Evolutionary conservation across 2,329 filamentous ascomycete genomes (phyloP).

Genomic region (Colletotrichum eleusines): DNA sequence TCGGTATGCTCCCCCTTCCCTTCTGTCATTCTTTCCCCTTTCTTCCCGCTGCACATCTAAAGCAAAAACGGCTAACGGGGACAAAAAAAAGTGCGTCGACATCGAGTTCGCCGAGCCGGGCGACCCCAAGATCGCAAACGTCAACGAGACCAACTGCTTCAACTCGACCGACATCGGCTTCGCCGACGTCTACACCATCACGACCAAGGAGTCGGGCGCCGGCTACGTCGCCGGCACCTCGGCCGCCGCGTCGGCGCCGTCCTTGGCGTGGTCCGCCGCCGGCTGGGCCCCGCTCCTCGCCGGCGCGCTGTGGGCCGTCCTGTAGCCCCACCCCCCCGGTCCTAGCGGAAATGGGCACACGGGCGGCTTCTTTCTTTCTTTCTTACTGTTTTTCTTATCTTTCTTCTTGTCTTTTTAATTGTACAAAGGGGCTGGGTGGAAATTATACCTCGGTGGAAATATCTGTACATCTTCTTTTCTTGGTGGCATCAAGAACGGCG

Average conservation of each 20-base stretch:
- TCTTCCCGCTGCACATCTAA: too few species aligned
- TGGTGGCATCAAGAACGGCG: conserved; percentile 42
- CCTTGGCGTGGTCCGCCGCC: conserved; percentile 42
- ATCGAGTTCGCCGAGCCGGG: conserved; percentile 88
- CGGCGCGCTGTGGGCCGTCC: conserved; percentile 54
- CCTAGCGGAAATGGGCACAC: too few species aligned
- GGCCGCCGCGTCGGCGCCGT: conserved; percentile 43
- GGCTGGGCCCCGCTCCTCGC: conserved; percentile 58
- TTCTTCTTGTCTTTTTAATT: neutral
- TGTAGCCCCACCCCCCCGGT: too few species aligned
- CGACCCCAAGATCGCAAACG: conserved; percentile 74
- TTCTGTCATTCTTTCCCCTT: too few species aligned
- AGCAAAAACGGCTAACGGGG: neutral
- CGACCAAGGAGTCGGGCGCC: conserved; percentile 58
- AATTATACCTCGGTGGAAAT: conserved; percentile 34
- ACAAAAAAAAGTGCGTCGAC: conserved; percentile 80
- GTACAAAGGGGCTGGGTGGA: neutral
- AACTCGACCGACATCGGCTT: conserved; percentile 85
- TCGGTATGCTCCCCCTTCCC: conserved; percentile 68
- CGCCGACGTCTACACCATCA: conserved; percentile 80
- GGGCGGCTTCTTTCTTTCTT: too few species aligned
- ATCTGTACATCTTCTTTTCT: conserved; percentile 30
- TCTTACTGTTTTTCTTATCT: neutral
- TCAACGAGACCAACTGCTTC: conserved; percentile 88
- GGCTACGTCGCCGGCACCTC: conserved; percentile 42